These are phyloP conservation scores for Coemansia sp. DNA, from an alignment of 192 early-diverging fungal genomes.

Conservation along the genomic window DNA sequence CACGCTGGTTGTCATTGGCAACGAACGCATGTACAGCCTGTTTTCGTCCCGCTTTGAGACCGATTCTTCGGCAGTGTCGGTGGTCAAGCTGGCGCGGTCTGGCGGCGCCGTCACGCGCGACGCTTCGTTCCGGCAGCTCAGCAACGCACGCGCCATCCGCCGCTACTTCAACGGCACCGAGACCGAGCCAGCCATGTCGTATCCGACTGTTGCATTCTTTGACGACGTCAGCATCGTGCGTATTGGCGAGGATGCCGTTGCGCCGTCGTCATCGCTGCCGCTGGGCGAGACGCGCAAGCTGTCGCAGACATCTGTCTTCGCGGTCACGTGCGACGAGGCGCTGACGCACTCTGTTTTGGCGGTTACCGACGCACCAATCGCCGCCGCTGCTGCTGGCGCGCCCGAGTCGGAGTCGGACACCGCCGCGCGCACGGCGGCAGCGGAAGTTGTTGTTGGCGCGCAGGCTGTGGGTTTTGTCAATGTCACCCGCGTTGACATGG, in stretches of 20 bases:
- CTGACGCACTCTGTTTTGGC: constrained; percentile 86
- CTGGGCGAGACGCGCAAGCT: constrained; percentile 79
- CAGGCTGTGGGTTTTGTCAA: constrained; percentile 56
- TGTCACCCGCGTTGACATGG: constrained; percentile 72
- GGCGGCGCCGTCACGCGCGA: constrained; percentile 94
- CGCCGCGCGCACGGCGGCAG: constrained; percentile 37
- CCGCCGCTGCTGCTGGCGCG: constrained; percentile 44
- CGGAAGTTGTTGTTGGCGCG: constrained; percentile 85
- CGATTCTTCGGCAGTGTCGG: constrained; percentile 45
- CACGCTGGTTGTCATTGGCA: constrained; percentile 85
- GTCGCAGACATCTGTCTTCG: constrained; percentile 77
- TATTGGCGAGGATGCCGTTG: constrained; percentile 66
- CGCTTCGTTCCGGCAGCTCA: constrained; percentile 63
- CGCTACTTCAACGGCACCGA: constrained; percentile 95
- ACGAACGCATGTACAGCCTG: constrained; percentile 90
- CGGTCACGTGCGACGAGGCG: constrained; percentile 77
- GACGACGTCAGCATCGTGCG: constrained; percentile 75
- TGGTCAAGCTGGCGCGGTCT: constrained; percentile 88
- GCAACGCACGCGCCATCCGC: constrained; percentile 72
- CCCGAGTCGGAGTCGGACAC: constrained; percentile 36
- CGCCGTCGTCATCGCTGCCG: constrained; percentile 89
- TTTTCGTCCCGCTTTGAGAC: constrained; percentile 63
- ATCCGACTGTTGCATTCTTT: constrained; percentile 77
- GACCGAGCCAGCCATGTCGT: constrained; percentile 77
- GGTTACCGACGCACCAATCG: constrained; percentile 60